These are phyloP conservation scores for Ophiocordyceps australis DNA, from an alignment of 2,329 filamentous ascomycete genomes.

Conservation along the genomic window DNA sequence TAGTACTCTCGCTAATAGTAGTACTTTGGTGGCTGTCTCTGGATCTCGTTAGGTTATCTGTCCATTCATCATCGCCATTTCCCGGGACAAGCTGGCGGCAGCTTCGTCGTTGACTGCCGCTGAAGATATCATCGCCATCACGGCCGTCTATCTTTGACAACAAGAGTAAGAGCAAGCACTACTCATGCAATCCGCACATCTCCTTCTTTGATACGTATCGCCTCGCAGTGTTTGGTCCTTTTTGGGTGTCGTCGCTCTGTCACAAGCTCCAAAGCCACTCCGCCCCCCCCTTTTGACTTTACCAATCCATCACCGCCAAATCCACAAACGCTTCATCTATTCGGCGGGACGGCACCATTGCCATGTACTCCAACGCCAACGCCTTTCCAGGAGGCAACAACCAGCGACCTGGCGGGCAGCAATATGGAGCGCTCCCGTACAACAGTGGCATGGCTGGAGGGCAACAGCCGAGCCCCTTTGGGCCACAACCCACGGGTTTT, in stretches of 20 bases:
- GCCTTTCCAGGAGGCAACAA: conserved; percentile 66
- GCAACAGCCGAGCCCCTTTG: conserved; percentile 27
- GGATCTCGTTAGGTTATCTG: no score
- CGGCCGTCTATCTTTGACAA: no score
- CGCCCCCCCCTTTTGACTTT: no score
- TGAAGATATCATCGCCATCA: background rate
- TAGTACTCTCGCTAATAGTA: no score
- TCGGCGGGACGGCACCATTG: conserved; percentile 2
- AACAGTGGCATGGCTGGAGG: conserved; percentile 38
- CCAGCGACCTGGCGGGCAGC: conserved; percentile 50
- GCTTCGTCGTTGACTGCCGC: conserved; percentile 5
- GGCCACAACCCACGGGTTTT: conserved; percentile 42
- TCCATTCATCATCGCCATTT: no score
- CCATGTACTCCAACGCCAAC: conserved; percentile 84
- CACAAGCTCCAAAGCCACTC: background rate
- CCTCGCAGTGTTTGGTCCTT: background rate
- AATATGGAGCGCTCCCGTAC: conserved; percentile 9
- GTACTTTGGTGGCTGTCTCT: no score
- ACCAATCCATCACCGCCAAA: no score
- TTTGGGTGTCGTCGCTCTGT: background rate
- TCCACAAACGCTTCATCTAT: background rate
- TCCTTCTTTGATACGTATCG: no score
- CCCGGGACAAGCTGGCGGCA: conserved; percentile 3
- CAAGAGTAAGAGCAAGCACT: no score
- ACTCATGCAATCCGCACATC: no score